Evolutionary conservation across 116 monocot species (phyloP).

Genomic region (Dioscorea cayenensis): DNA sequence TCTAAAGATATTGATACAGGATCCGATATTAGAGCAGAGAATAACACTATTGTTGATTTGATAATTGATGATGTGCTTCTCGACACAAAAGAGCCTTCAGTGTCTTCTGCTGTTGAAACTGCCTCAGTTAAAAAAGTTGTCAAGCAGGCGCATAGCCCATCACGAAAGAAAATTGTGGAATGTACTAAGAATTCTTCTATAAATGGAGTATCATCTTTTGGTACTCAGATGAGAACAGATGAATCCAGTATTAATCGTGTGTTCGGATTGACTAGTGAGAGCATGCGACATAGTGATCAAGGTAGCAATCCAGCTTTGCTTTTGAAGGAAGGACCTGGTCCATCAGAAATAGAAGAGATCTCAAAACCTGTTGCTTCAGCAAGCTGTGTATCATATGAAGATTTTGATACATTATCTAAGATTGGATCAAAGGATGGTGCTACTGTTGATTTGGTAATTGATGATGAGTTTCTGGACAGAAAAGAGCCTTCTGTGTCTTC

Average conservation of each 20-base stretch:
- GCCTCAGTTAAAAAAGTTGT: slow-evolving; percentile 8
- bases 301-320: too few relatives aligned
- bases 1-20: background rate
- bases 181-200: background rate
- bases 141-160: background rate
- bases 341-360: background rate
- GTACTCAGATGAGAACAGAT: background rate
- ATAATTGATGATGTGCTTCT: background rate
- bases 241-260: background rate
- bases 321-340: background rate
- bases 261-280: slow-evolving; percentile 2
- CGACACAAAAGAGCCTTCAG: background rate
- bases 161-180: background rate
- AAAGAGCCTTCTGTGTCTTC: slow-evolving; percentile 5
- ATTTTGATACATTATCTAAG: background rate
- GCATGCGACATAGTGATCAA: background rate
- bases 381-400: background rate
- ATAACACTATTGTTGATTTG: background rate
- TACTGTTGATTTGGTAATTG: background rate
- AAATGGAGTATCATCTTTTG: background rate
- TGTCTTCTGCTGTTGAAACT: slow-evolving; percentile 4
- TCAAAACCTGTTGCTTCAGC: background rate
- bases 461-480: background rate
- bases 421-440: background rate
- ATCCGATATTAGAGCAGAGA: background rate